Evolutionary conservation across 768 basidiomycete genomes (phyloP), one percentile per base, ranked within the genome.

Genomic region (Suillus subaureus): DNA sequence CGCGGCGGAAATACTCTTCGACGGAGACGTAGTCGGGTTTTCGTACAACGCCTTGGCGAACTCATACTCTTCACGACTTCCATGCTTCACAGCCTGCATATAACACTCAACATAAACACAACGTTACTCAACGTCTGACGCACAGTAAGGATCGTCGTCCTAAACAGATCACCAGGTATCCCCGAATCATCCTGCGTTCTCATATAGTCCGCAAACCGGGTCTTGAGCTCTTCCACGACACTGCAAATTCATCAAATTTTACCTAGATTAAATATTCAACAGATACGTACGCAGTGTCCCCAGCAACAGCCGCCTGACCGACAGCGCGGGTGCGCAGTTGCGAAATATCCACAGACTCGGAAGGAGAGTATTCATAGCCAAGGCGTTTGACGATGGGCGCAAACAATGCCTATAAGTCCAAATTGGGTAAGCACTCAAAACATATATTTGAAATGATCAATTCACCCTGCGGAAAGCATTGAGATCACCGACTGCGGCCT

Each of bases 121-220:
- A 21, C 11, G 56, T 23, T 28, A 33, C 40, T n/a, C 18, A 13
- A 61, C 31, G n/a, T 37, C 51, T 16, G 9, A 73, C 85, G 18
- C 69, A 91, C 90, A 61, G 78, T 81, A 35, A 73, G 70, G 75
- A 82, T 89, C 49, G 86, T 86, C 49, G 83, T 77, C 35, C 80
- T 72, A 69, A 90, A 84, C 55, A 99, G 78, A 78, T 98, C 96
- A 33, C 87, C 84, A 8, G 94, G 93, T 69, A 99, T 93, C 62
- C 77, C 81, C 0, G 89, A 89, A 70, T 90, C 87, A 72, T 97
- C 92, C 9, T 87, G 86, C 16, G 87, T 91, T 66, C 86, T 82
- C 70, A 90, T 75, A 74, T 89, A 94, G 35, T 85, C 79, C 42
- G 81, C 78, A 81, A 97, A 98, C 63, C 93, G 89, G 31, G 79